A percentile compares a stretch with the other conserved stretches of the same genome.
Evolutionary conservation across 345 rosid species (phyloP).

Genomic region (Brassica incana): DNA sequence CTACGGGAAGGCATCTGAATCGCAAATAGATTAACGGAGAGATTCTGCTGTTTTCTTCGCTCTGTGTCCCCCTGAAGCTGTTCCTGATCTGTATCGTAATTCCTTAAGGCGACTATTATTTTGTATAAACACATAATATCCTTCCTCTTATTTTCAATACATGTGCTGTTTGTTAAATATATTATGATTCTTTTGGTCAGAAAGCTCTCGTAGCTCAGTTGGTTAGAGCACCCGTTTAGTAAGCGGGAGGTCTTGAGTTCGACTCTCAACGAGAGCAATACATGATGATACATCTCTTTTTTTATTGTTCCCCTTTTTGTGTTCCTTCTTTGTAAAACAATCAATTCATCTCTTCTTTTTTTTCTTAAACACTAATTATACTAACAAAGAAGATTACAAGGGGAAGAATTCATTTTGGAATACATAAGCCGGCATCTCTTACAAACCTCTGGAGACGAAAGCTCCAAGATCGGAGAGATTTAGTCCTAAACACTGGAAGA

Average conservation of each 20-base stretch:
- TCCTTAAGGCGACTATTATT: conserved; percentile 16
- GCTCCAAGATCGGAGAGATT: too few species aligned
- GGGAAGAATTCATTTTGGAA: too few species aligned
- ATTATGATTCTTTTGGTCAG: not conserved
- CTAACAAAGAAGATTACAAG: too few species aligned
- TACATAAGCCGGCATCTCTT: too few species aligned
- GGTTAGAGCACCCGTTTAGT: conserved; percentile 98
- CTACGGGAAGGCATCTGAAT: conserved; percentile 82
- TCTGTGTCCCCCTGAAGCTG: conserved; percentile 9
- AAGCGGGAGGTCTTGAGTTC: conserved; percentile 99
- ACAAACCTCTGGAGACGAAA: too few species aligned
- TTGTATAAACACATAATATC: not conserved
- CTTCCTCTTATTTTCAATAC: not conserved
- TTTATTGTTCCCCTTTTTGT: not conserved
- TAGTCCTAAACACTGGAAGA: too few species aligned
- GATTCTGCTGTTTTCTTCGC: not conserved
- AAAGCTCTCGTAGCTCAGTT: conserved; percentile 94
- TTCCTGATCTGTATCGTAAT: conserved; percentile 36
- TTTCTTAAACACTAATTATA: too few species aligned
- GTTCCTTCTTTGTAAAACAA: conserved; percentile 1
- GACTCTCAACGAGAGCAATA: conserved; percentile 80
- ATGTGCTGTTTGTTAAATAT: not conserved
- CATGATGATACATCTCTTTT: too few species aligned
- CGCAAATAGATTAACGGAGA: conserved; percentile 14
- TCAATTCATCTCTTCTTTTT: too few species aligned